A percentile compares a stretch with the other conserved stretches of the same genome.
These are phyloP conservation scores for Pelagophyceae sp. DNA, from an alignment of 352 stramenopile genomes.

Conservation along the genomic window DNA sequence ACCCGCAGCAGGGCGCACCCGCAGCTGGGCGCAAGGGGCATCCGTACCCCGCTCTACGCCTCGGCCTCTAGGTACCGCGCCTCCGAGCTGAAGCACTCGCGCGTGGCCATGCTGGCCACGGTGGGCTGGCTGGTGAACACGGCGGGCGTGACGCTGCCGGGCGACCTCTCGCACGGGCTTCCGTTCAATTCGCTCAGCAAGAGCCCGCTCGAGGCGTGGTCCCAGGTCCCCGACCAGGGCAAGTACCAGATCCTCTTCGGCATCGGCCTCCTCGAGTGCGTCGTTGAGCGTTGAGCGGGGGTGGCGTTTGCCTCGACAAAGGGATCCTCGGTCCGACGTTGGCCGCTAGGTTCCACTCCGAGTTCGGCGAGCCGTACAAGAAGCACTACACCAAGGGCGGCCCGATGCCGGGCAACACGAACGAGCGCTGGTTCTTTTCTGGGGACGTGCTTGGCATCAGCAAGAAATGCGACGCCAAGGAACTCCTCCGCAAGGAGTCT, in stretches of 20 bases:
- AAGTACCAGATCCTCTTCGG: conserved; percentile 8
- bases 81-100: conserved; percentile 10
- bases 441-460: neutral
- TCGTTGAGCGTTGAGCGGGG: neutral
- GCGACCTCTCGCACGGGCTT: neutral
- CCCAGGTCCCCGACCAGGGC: neutral
- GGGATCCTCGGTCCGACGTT: neutral
- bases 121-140: neutral
- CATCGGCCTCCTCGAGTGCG: conserved; percentile 7
- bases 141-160: neutral
- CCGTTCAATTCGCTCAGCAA: neutral
- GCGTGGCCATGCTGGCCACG: conserved; percentile 6
- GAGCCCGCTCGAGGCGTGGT: neutral
- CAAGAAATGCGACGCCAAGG: neutral
- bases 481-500: neutral
- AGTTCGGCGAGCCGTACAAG: conserved; percentile 14
- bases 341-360: conserved; percentile 7
- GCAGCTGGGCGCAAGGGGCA: too few relatives aligned
- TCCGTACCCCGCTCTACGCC: too few relatives aligned
- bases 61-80: too few relatives aligned
- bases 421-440: neutral
- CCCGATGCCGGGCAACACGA: conserved; percentile 5
- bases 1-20: too few relatives aligned
- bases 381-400: conserved; percentile 10
- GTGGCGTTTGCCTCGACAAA: neutral